A percentile compares a stretch with the other conserved stretches of the same genome.
These are phyloP conservation scores for Camillea tinctor DNA, from an alignment of 2,329 filamentous ascomycete species.

Conservation along the genomic window DNA sequence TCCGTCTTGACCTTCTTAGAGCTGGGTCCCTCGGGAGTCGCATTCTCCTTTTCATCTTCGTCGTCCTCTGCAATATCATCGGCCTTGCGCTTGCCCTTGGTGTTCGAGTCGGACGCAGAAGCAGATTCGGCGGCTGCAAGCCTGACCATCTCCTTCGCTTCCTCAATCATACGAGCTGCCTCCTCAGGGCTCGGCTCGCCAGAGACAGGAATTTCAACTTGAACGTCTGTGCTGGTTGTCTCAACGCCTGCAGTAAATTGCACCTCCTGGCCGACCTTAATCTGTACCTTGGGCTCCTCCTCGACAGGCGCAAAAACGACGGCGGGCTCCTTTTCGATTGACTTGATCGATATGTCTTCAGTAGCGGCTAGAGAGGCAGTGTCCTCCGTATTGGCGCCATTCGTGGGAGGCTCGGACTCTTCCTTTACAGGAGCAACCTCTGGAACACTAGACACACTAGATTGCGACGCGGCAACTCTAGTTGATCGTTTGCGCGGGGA, in stretches of 20 bases:
- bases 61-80: constrained; percentile 69
- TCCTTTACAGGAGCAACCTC: constrained; percentile 34
- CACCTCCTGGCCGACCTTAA: constrained; percentile 65
- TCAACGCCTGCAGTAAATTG: constrained; percentile 55
- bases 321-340: constrained; percentile 49
- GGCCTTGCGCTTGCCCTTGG: constrained; percentile 70
- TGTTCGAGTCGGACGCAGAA: constrained; percentile 39
- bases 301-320: constrained; percentile 51
- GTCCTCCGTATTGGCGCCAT: constrained; percentile 47
- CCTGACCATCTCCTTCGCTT: constrained; percentile 85
- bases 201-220: constrained; percentile 69
- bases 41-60: constrained; percentile 50
- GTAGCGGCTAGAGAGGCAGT: constrained; percentile 43
- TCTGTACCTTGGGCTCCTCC: constrained; percentile 61
- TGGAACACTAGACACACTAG: constrained; percentile 39
- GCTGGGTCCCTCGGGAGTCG: constrained; percentile 43
- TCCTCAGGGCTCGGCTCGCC: constrained; percentile 75
- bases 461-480: constrained; percentile 41
- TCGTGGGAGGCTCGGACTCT: constrained; percentile 25
- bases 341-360: constrained; percentile 41
- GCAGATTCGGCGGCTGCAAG: constrained; percentile 58
- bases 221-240: constrained; percentile 69
- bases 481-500: constrained; percentile 56
- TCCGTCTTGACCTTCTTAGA: constrained; percentile 82
- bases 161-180: constrained; percentile 77